Base-by-base conservation (phyloP, 257 asterid genomes). In the Paulownia fortunei region DNA sequence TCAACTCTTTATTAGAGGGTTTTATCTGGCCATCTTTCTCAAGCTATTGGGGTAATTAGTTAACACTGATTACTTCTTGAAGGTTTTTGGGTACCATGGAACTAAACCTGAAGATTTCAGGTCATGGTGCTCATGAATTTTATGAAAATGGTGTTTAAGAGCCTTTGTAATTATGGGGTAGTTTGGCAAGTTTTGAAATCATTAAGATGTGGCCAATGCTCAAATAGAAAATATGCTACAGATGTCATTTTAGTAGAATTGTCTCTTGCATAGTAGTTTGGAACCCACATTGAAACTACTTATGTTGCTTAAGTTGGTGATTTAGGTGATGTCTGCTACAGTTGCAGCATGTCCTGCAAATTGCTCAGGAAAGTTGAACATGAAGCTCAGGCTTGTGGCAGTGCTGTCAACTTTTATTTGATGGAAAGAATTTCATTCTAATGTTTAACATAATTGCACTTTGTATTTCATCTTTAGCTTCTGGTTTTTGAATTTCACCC, bases 231-330 rank as follows among this genome's bases (percentile, higher is more conserved):
- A n/a, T n/a, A n/a, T n/a, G n/a, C 54, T 36, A 4, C 11, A 26
- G 59, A n/a, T 49, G 1, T 1, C 49, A 49, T 32, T 30, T 51
- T 70, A 51, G 76, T 23, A 27, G 61, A 49, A 32, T 69, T 49
- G 6, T 49, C 30, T 39, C 24, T 52, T 49, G 18, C 54, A 37
- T 16, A 34, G 41, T 21, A 72, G 37, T 72, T 12, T 72, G 76
- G 8, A 59, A n/a, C 37, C 18, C 54, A 26, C 34, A 58, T 58
- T 24, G 1, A 47, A 1, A 47, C n/a, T 47, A 10, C 54, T 58
- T 26, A 10, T 58, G 16, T 58, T 24, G 65, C 65, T 58, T 23
- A 58, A 58, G 65, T 58, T 58, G 65, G 65, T 58, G n/a, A 52
- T 52, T 52, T 52, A 5, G 5, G 18, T 47, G 54, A 47, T 3